A percentile compares a stretch with the other conserved stretches of the same genome.
phyloP scores from a whole-genome alignment of 495 filamentous ascomycete genomes.

The Neurospora sp. region DNA sequence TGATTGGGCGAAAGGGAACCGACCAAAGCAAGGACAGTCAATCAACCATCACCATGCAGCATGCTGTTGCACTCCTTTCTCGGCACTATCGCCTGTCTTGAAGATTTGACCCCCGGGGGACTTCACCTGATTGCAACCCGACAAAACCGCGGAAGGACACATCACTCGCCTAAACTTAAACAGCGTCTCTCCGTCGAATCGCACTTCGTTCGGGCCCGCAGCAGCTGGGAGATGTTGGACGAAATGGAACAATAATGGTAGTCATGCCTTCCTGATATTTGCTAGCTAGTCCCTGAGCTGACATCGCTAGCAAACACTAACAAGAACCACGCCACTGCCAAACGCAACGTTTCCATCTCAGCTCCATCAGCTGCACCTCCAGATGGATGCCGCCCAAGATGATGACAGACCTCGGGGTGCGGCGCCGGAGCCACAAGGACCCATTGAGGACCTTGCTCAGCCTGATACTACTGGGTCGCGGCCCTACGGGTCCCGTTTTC shows the following conservation, averaged over 20 bases:
- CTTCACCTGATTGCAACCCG: not conserved
- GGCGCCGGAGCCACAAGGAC: not conserved
- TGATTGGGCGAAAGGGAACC: not conserved
- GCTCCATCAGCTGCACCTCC: not conserved
- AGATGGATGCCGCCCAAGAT: not conserved
- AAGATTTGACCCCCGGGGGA: not conserved
- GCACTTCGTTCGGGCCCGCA: not conserved
- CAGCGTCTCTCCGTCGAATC: not conserved
- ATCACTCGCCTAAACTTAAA: not conserved
- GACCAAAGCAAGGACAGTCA: not conserved
- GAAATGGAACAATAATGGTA: not conserved
- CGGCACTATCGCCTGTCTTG: not conserved
- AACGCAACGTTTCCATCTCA: not conserved
- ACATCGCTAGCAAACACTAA: not conserved
- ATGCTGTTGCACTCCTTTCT: not conserved
- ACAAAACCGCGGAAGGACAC: not conserved
- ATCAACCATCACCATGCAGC: not conserved
- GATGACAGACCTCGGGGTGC: not conserved
- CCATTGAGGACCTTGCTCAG: not conserved
- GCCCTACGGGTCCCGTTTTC: not conserved
- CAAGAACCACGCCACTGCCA: not conserved
- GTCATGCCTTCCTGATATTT: not conserved
- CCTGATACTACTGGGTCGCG: not conserved
- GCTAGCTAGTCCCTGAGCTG: not conserved
- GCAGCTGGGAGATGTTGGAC: not conserved